A percentile compares a stretch with the other conserved stretches of the same genome.
These are phyloP conservation scores for Alisma plantagoaquatica DNA, from an alignment of 106 monocot genomes.

Conservation along the genomic window DNA sequence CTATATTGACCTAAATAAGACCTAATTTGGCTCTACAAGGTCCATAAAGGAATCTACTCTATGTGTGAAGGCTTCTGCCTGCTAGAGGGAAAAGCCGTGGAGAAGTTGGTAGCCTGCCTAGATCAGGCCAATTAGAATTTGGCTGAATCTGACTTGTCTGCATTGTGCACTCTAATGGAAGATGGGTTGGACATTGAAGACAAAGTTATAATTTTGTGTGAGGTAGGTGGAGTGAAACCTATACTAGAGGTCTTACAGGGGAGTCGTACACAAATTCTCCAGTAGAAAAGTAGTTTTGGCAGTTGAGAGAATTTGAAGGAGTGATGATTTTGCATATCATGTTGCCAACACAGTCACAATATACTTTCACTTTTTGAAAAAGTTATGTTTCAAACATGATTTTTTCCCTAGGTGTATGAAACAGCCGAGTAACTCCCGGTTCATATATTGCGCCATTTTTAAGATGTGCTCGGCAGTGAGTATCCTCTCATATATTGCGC, in stretches of 20 bases:
- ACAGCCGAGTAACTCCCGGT: too few species aligned
- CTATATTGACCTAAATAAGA: too few species aligned
- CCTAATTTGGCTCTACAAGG: background rate
- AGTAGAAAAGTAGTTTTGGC: slow-evolving; percentile 79
- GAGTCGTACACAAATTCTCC: slow-evolving; percentile 45
- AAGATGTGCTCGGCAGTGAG: too few species aligned
- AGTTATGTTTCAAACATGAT: too few species aligned
- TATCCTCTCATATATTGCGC: too few species aligned
- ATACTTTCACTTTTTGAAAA: too few species aligned
- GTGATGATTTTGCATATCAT: slow-evolving; percentile 63
- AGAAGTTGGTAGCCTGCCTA: slow-evolving; percentile 9
- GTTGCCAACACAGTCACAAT: too few species aligned
- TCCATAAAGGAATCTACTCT: slow-evolving; percentile 9
- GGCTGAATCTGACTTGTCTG: slow-evolving; percentile 15
- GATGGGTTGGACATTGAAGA: slow-evolving; percentile 45
- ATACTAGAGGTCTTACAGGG: slow-evolving; percentile 61
- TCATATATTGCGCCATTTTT: too few species aligned
- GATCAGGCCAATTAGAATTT: slow-evolving; percentile 13
- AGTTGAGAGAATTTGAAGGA: slow-evolving; percentile 82
- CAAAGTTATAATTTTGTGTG: slow-evolving; percentile 50
- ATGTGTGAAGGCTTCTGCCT: slow-evolving; percentile 4
- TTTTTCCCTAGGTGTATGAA: too few species aligned
- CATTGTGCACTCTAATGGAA: slow-evolving; percentile 21
- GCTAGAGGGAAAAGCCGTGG: slow-evolving; percentile 4
- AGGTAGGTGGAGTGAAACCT: slow-evolving; percentile 54